These are phyloP conservation scores for Lasiodiplodia hormozganensis DNA, from an alignment of 2,329 filamentous ascomycete species.

Conservation along the genomic window DNA sequence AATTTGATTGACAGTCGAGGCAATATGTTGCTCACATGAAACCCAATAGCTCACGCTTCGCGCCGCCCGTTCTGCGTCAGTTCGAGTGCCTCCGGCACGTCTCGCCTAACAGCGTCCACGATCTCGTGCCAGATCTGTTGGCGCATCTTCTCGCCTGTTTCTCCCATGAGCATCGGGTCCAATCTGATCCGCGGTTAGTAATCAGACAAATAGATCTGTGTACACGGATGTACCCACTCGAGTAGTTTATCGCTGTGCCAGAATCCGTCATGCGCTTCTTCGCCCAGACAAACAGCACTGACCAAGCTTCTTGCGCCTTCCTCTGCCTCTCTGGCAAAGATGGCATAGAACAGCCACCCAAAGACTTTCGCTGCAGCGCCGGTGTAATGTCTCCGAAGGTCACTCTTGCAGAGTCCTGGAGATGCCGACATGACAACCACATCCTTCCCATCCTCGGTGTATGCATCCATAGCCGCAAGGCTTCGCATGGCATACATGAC, in stretches of 20 bases:
- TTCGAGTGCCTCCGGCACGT: constrained; percentile 36
- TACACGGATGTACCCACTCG: constrained; percentile 31
- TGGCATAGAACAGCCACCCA: constrained; percentile 32
- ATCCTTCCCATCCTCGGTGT: constrained; percentile 11
- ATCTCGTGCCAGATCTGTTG: constrained; percentile 45
- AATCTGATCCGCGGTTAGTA: constrained; percentile 1
- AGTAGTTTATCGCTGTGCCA: constrained; percentile 45
- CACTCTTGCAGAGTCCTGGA: constrained; percentile 33
- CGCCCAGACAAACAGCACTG: constrained; percentile 44
- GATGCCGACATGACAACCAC: constrained; percentile 32
- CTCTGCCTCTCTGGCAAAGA: constrained; percentile 48
- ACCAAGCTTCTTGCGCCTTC: constrained; percentile 51
- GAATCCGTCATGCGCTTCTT: constrained; percentile 44
- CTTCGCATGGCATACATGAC: constrained; percentile 12
- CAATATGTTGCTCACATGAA: background rate
- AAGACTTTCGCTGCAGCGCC: constrained; percentile 36
- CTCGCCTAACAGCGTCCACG: constrained; percentile 39
- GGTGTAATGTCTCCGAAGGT: constrained; percentile 29
- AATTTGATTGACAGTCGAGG: no score
- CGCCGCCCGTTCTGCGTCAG: background rate
- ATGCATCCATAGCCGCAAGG: constrained; percentile 13
- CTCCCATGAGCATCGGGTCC: constrained; percentile 39
- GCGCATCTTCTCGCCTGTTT: constrained; percentile 41
- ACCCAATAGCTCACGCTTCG: background rate
- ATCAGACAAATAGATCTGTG: background rate